A percentile compares a stretch with the other conserved stretches of the same genome.
Evolutionary conservation across 1,139 yeast genomes (phyloP).

Genomic region (Insectozyma bohioensis): DNA sequence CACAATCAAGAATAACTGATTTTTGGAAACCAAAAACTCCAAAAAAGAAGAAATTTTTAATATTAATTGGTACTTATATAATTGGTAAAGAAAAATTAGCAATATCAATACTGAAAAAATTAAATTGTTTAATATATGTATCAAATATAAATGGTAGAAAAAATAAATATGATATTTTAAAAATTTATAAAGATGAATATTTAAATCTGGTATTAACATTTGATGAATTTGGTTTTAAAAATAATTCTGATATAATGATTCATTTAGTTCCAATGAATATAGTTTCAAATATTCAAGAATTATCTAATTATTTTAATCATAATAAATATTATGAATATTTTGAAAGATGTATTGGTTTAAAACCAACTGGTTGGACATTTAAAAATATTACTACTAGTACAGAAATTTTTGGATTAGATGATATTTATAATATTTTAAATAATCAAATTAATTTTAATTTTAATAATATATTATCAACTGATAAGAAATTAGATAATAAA

Average conservation of each 20-base stretch:
- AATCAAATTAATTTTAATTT: constrained; percentile 26
- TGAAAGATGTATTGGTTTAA: constrained; percentile 60
- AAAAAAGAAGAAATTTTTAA: constrained; percentile 46
- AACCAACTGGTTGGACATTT: constrained; percentile 91
- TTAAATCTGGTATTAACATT: constrained; percentile 30
- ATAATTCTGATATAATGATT: constrained; percentile 53
- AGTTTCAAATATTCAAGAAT: constrained; percentile 35
- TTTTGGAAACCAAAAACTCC: constrained; percentile 21
- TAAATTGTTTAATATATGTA: constrained; percentile 49
- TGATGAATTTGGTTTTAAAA: constrained; percentile 30
- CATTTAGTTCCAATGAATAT: constrained; percentile 69
- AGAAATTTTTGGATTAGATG: constrained; percentile 9
- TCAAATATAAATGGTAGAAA: constrained; percentile 53
- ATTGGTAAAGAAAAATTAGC: constrained; percentile 92
- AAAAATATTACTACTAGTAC: constrained; percentile 11
- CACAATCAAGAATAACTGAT: constrained; percentile 47
- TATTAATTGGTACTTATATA: constrained; percentile 85
- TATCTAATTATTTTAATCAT: constrained; percentile 51
- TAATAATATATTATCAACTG: constrained; percentile 25
- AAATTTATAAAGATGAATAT: constrained; percentile 32
- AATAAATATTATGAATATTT: constrained; percentile 46
- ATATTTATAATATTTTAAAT: constrained; percentile 19
- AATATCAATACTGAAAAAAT: constrained; percentile 56
- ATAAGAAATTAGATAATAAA: constrained; percentile 24
- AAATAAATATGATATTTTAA: constrained; percentile 43